These are phyloP conservation scores for Adansonia gregorii DNA, from an alignment of 441 rosid species.

Conservation along the genomic window DNA sequence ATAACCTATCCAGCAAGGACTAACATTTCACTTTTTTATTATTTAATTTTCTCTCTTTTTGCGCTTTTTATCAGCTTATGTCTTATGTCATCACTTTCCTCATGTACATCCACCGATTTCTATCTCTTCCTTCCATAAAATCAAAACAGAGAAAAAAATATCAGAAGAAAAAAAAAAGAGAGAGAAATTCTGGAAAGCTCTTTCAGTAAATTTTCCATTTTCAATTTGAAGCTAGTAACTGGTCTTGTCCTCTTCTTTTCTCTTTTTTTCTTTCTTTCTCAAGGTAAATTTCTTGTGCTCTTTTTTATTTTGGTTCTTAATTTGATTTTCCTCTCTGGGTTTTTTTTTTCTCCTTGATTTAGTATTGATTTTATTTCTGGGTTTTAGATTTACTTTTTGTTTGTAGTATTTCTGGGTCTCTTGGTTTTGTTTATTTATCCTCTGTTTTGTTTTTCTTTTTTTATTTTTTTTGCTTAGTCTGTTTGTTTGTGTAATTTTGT, in stretches of 20 bases:
- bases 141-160: neutral
- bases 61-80: constrained; percentile 70
- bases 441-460: neutral
- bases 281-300: constrained; percentile 26
- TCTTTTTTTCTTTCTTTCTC: neutral
- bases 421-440: neutral
- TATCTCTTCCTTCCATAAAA: constrained; percentile 36
- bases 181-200: constrained; percentile 25
- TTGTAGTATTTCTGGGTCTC: constrained; percentile 10
- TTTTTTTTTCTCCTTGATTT: neutral
- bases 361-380: constrained; percentile 6
- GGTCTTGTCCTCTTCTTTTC: constrained; percentile 28
- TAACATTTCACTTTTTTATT: neutral
- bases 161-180: neutral
- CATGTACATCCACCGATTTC: constrained; percentile 52
- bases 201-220: neutral
- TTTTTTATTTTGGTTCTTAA: neutral
- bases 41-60: constrained; percentile 33
- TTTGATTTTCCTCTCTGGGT: constrained; percentile 17
- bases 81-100: constrained; percentile 56
- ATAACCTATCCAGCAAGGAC: too few species aligned
- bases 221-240: neutral
- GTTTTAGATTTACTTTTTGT: constrained; percentile 15
- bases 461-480: neutral
- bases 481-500: neutral